These are phyloP conservation scores for Rhodomyrtus psidioides DNA, from an alignment of 441 rosid species.

Conservation along the genomic window DNA sequence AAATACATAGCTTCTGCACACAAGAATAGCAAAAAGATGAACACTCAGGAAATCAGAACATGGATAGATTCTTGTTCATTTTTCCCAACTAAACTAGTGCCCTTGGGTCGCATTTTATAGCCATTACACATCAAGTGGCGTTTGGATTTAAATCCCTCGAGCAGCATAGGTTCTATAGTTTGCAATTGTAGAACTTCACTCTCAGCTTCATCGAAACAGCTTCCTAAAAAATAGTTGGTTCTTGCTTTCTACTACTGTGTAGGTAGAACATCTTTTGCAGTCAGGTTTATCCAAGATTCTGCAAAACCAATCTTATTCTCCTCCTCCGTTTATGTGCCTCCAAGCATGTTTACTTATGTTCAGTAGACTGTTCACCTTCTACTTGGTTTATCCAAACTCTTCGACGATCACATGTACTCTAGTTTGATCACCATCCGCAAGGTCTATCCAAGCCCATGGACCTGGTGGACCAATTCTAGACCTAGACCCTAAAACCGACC, in stretches of 20 bases:
- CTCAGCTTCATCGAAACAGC: neutral
- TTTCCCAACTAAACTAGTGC: neutral
- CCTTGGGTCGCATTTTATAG: neutral
- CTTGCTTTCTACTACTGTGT: neutral
- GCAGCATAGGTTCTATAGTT: neutral
- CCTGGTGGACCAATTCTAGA: no score
- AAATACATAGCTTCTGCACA: neutral
- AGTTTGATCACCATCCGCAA: neutral
- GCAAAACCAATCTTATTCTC: neutral
- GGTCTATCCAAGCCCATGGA: neutral
- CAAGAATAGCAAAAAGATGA: neutral
- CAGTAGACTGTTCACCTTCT: neutral
- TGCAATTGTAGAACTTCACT: neutral
- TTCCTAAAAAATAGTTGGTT: neutral
- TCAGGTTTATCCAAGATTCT: neutral
- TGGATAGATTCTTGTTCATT: neutral
- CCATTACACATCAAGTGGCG: neutral
- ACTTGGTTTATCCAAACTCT: neutral
- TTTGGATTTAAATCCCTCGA: neutral
- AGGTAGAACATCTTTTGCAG: neutral
- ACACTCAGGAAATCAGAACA: neutral
- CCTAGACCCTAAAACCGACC: no score
- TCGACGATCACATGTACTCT: neutral
- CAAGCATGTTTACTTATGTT: neutral
- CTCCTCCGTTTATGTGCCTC: neutral